These are phyloP conservation scores for Fusarium nodosum DNA, from an alignment of 2,329 filamentous ascomycete genomes.

Conservation along the genomic window DNA sequence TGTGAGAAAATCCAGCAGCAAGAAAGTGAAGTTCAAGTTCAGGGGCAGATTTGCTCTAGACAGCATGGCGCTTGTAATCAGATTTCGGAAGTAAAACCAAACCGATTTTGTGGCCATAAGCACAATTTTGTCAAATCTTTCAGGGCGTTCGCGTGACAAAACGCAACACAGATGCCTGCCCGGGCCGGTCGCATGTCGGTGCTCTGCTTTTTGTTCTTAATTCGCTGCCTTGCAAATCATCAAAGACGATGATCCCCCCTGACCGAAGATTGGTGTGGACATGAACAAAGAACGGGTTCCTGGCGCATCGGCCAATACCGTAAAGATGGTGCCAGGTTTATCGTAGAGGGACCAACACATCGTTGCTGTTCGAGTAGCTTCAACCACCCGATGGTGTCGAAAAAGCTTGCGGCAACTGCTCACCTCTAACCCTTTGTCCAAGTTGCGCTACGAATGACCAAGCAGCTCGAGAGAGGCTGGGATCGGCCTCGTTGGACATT, in stretches of 20 bases:
- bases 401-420: conserved; percentile 47
- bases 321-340: not conserved
- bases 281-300: conserved; percentile 10
- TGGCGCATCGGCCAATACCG: not conserved
- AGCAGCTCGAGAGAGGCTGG: conserved; percentile 53
- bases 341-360: not conserved
- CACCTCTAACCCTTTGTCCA: conserved; percentile 53
- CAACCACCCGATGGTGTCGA: conserved; percentile 34
- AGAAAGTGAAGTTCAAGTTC: not conserved
- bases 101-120: not conserved
- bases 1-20: not conserved
- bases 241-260: not conserved
- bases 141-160: not conserved
- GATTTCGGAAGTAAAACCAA: not conserved
- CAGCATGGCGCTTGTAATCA: not conserved
- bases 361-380: conserved; percentile 4
- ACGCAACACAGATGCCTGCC: not conserved
- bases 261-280: not conserved
- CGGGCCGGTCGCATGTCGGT: not conserved
- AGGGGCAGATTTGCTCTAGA: not conserved
- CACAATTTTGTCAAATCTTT: not conserved
- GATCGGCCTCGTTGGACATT: conserved; percentile 50
- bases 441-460: conserved; percentile 57
- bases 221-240: not conserved
- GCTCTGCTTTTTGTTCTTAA: not conserved